Percentiles rank a stretch among this genome's conserved stretches.
phyloP scores from a whole-genome alignment of 352 stramenopile genomes.

The Plasmopara viticola region DNA sequence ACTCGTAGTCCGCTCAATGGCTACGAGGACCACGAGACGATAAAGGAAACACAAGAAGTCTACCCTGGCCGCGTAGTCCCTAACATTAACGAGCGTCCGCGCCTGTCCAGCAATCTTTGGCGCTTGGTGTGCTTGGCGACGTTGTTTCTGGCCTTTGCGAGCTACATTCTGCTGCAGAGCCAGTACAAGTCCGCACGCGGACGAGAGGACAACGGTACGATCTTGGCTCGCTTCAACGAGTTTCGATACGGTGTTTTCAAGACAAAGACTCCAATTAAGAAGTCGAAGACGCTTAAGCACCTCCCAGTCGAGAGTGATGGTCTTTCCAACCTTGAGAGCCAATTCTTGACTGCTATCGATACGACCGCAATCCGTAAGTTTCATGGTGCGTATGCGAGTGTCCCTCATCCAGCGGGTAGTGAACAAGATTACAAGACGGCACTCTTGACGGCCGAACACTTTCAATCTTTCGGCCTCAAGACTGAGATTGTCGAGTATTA shows the following conservation, averaged over 20 bases:
- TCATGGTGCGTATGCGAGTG: slow-evolving; percentile 28
- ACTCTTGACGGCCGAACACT: slow-evolving; percentile 49
- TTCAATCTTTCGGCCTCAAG: slow-evolving; percentile 55
- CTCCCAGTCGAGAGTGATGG: slow-evolving; percentile 14
- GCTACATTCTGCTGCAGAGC: slow-evolving; percentile 22
- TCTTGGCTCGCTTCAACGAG: neutral
- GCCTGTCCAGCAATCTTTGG: slow-evolving; percentile 10
- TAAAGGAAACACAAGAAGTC: slow-evolving; percentile 17
- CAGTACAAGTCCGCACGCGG: slow-evolving; percentile 3
- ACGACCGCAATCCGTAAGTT: slow-evolving; percentile 22
- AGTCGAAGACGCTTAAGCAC: slow-evolving; percentile 11
- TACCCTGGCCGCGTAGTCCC: slow-evolving; percentile 12
- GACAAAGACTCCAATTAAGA: neutral
- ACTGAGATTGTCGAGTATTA: slow-evolving; percentile 61
- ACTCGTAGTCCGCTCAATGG: neutral
- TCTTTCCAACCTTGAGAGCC: slow-evolving; percentile 19
- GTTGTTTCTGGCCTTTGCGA: slow-evolving; percentile 14
- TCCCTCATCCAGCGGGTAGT: slow-evolving; percentile 39
- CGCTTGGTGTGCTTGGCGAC: slow-evolving; percentile 8
- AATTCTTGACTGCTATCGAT: slow-evolving; percentile 21
- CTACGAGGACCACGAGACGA: slow-evolving; percentile 7
- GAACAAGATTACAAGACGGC: slow-evolving; percentile 54
- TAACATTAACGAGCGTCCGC: slow-evolving; percentile 7
- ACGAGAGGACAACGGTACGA: neutral
- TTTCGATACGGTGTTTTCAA: neutral